Evolutionary conservation across 495 filamentous ascomycete genomes (phyloP).

Genomic region (Staphylotrichum longicolle): DNA sequence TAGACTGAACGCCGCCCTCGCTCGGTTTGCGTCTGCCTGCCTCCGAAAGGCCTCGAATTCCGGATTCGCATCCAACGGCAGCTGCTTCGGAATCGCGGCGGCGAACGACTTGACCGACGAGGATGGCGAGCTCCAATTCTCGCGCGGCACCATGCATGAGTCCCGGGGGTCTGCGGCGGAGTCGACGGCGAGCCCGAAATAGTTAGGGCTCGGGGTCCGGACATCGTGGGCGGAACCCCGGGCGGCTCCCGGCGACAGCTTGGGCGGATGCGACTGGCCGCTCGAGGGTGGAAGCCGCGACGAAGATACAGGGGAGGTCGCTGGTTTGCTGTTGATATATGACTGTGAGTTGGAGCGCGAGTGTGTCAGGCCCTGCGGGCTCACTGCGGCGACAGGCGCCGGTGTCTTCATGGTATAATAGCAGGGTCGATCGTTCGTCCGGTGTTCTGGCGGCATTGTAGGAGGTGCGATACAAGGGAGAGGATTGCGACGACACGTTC

Average conservation of each 20-base stretch:
- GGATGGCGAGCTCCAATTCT: constrained; percentile 69
- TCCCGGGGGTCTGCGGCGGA: constrained; percentile 56
- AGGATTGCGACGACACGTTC: background rate
- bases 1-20: constrained; percentile 48
- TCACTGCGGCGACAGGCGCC: constrained; percentile 39
- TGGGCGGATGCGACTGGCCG: constrained; percentile 44
- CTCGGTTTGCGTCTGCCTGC: constrained; percentile 62
- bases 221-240: constrained; percentile 34
- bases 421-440: constrained; percentile 35
- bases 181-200: constrained; percentile 75
- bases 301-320: constrained; percentile 45
- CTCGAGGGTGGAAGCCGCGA: constrained; percentile 44
- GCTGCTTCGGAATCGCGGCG: constrained; percentile 63
- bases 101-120: constrained; percentile 67
- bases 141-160: constrained; percentile 57
- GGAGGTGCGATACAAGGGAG: background rate
- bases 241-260: constrained; percentile 38
- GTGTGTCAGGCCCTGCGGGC: constrained; percentile 41
- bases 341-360: constrained; percentile 42
- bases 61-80: constrained; percentile 68
- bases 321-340: constrained; percentile 36
- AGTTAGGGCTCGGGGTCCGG: constrained; percentile 66
- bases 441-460: constrained; percentile 28
- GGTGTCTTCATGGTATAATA: constrained; percentile 51
- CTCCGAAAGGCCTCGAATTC: constrained; percentile 74